Evolutionary conservation across 179 eudicot species (phyloP).

Genomic region (Vitellaria paradoxa): DNA sequence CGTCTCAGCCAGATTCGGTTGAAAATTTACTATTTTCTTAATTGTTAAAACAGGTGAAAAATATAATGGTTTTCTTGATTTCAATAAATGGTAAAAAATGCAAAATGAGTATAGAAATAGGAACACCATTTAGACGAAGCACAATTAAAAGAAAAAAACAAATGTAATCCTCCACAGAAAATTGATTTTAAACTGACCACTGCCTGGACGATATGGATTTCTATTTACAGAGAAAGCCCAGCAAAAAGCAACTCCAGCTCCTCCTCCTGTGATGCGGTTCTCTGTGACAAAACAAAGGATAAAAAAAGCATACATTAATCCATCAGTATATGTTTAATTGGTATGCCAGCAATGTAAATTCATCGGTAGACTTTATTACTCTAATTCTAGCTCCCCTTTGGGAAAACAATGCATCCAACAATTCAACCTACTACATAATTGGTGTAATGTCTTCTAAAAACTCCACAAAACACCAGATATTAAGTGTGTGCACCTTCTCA

Average conservation of each 20-base stretch:
- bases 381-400: neutral
- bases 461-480: neutral
- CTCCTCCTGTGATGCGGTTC: constrained; percentile 77
- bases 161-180: neutral
- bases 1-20: too few species aligned
- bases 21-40: too few species aligned
- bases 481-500: neutral
- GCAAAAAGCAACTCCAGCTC: constrained; percentile 90
- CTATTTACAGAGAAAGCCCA: constrained; percentile 57
- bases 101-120: too few species aligned
- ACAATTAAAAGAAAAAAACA: neutral
- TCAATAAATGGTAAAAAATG: too few species aligned
- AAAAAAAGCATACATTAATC: neutral
- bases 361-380: neutral
- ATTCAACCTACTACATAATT: neutral
- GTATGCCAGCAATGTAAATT: neutral
- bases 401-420: neutral
- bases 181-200: constrained; percentile 1
- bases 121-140: neutral
- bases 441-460: neutral
- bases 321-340: neutral
- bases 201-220: constrained; percentile 5
- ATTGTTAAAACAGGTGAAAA: too few species aligned
- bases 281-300: constrained; percentile 33
- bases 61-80: too few species aligned